These are phyloP conservation scores for Aciculoconidium aculeatum DNA, from an alignment of 805 yeast species.

Conservation along the genomic window DNA sequence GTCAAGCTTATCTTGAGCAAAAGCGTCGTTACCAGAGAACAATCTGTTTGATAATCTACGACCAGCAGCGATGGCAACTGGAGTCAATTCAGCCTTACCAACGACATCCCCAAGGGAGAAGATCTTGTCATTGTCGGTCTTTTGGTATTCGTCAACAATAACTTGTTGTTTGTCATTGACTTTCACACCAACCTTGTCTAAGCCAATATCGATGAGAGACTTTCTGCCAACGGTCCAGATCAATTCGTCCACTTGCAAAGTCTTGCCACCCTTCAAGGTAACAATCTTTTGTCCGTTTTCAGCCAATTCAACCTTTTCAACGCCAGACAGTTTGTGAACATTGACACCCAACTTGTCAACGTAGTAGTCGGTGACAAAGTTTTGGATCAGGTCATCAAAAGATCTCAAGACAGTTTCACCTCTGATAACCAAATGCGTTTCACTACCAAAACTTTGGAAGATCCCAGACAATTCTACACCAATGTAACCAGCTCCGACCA, in stretches of 20 bases:
- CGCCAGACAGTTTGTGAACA: conserved; percentile 60
- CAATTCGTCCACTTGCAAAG: conserved; percentile 62
- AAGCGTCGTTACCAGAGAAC: conserved; percentile 69
- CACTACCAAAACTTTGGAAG: conserved; percentile 80
- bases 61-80: conserved; percentile 98
- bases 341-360: conserved; percentile 70
- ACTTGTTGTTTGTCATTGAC: conserved; percentile 57
- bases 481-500: conserved; percentile 97
- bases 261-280: conserved; percentile 30
- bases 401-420: conserved; percentile 86
- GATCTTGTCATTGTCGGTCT: conserved; percentile 63
- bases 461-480: conserved; percentile 96
- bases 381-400: conserved; percentile 78
- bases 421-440: conserved; percentile 83
- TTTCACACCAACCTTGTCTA: conserved; percentile 71
- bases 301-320: conserved; percentile 28
- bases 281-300: conserved; percentile 33
- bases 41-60: conserved; percentile 87
- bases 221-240: conserved; percentile 95
- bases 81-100: conserved; percentile 90
- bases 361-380: conserved; percentile 75
- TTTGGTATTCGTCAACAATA: conserved; percentile 82
- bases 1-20: conserved; percentile 74
- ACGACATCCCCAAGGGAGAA: conserved; percentile 92
- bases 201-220: conserved; percentile 66